Base-by-base conservation (phyloP, 2,329 filamentous ascomycete species). In the Ascochyta rabiei region DNA sequence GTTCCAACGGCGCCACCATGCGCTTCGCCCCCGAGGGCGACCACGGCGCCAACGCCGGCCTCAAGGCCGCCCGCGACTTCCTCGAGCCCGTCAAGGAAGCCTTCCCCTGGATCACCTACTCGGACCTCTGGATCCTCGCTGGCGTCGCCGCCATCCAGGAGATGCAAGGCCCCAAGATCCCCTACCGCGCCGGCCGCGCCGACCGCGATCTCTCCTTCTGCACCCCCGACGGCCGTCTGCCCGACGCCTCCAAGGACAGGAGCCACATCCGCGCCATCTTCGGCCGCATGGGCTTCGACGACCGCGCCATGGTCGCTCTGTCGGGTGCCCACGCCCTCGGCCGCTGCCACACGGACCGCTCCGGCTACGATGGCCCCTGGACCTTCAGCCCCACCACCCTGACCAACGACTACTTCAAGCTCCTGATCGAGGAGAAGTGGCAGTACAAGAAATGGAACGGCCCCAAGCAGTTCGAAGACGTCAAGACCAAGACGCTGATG, bases 1-100 rank as follows among this genome's bases (percentile, higher is more conserved):
- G 93, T 64, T 93, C 89, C 82, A 96, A 98, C 77, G 93, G 95
- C 63, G 93, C 93, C 53, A 97, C 93, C 63, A 98, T 98, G 95
- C 87, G 95, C 73, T 98, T 97, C 76, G 82, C 87, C 21, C 93
- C 93, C 41, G 95, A 98, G 80, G 82, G 86, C 57, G 87, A 88
- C 76, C 93, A 99, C 78, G 92, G 92, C 66, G 95, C 93, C 77
- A 99, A 99, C 73, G 91, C 93, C 56, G 95, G 93, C 66, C 83
- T 98, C 70, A 87, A 89, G 74, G 80, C 85, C 67, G 95, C 93
- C 59, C 90, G 93, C 56, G 88, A 96, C 78, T 97, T 98, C 82
- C 85, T 98, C 56, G 90, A 96, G 79, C 92, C 93, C 60, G 83
- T 98, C 69, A 96, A 97, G 82, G 81, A 87, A 85, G 84, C 82